These are phyloP conservation scores for Sonneratia alba DNA, from an alignment of 345 rosid genomes.

Conservation along the genomic window DNA sequence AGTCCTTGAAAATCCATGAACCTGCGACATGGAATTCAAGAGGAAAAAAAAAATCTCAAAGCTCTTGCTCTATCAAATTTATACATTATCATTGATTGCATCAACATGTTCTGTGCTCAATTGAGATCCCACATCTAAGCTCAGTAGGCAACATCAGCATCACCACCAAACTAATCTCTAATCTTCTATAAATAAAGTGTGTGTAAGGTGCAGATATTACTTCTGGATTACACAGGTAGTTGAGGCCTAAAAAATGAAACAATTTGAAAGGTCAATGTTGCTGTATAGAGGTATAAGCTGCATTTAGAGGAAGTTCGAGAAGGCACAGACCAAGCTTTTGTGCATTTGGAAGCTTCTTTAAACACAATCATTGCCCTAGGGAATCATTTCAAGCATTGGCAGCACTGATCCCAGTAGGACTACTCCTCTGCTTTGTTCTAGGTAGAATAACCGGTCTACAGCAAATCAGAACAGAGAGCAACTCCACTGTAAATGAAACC, in stretches of 20 bases:
- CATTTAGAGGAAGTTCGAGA: too few species aligned
- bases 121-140: background rate
- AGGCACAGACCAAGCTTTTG: background rate
- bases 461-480: constrained; percentile 41
- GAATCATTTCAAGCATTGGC: constrained; percentile 5
- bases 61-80: background rate
- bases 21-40: background rate
- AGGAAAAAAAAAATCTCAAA: background rate
- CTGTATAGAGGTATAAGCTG: background rate
- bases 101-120: background rate
- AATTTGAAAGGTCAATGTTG: background rate
- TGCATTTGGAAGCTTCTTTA: background rate
- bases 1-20: too few species aligned
- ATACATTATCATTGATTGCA: background rate
- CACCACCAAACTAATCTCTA: background rate
- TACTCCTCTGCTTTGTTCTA: constrained; percentile 27
- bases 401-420: constrained; percentile 15
- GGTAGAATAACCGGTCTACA: constrained; percentile 51
- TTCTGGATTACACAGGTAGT: background rate
- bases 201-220: background rate
- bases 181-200: background rate
- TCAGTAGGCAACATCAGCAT: background rate
- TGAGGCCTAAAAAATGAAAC: background rate
- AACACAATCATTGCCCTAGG: constrained; percentile 7
- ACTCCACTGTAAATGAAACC: constrained; percentile 26